Base-by-base conservation (phyloP, 495 filamentous ascomycete genomes). In the Aspergillus diversus region DNA sequence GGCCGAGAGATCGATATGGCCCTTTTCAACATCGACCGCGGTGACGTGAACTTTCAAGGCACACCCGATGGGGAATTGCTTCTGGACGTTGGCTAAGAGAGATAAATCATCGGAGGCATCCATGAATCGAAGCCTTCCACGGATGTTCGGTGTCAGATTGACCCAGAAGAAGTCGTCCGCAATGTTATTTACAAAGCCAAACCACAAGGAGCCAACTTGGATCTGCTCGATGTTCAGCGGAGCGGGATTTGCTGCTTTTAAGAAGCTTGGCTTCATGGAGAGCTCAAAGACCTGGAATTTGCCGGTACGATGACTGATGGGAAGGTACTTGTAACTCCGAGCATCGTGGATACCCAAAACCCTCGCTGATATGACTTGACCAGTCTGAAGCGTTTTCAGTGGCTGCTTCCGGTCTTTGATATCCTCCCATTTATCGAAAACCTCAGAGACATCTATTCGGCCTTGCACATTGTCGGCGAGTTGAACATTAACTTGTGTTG, bases 401-500 rank as follows among this genome's bases (percentile, higher is more conserved):
- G 95, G 95, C 51, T 85, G 77, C 72, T 93, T 97, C 42, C 85
- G 86, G 61, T 97, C 87, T 57, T 86, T 81, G 70, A 99, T 92
- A 35, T 92, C 88, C 34, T 95, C 90, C 88, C 89, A 97, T 3
- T 81, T 81, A 71, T 97, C 91, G 69, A 93, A 99, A 37, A 93
- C 70, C 68, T 97, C 92, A 11, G 94, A 95, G 0, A 94, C 84
- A 69, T 97, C 92, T 51, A 99, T 87, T 21, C 95, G 90, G 21
- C 94, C 95, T 72, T 94, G 91, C 39, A 97, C 81, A 68, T 92
- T 93, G 69, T 97, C 92, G 47, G 92, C 92, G 59, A 98, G 82
- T 61, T 89, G 86, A 17, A 98, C 92, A 66, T 97, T 97, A 56
- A 99, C 77, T 69, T 98, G 95, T 0, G 93, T 97, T 34, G 86